These are phyloP conservation scores for Penicillium simplicissimum DNA, from an alignment of 495 filamentous ascomycete genomes.

Conservation along the genomic window DNA sequence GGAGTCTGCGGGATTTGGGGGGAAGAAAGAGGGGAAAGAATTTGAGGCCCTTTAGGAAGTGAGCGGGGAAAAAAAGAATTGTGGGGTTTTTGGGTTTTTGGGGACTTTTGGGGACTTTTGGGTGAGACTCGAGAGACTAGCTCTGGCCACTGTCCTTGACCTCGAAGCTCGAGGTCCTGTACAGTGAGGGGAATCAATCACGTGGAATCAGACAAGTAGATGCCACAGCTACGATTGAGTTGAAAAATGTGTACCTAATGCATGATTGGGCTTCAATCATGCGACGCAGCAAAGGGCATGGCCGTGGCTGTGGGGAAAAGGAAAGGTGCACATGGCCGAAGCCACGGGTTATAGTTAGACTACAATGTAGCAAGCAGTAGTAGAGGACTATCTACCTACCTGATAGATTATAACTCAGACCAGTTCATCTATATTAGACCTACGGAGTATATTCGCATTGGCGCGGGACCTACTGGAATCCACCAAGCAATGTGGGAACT, in stretches of 20 bases:
- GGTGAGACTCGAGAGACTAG: background rate
- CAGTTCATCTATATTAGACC: background rate
- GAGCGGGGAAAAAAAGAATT: constrained; percentile 39
- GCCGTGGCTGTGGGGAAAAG: background rate
- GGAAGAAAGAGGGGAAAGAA: constrained; percentile 33
- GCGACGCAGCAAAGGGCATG: background rate
- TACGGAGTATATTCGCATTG: background rate
- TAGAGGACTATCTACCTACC: background rate
- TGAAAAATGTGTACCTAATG: background rate
- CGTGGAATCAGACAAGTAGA: background rate
- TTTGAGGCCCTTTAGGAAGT: constrained; percentile 23
- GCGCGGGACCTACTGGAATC: background rate
- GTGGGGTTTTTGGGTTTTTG: constrained; percentile 33
- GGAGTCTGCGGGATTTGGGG: constrained; percentile 34
- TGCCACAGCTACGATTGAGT: background rate
- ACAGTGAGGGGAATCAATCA: background rate
- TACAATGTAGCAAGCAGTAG: background rate
- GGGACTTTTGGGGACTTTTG: background rate
- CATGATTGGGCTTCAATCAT: background rate
- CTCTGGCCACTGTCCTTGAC: background rate
- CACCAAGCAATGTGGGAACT: too few relatives aligned
- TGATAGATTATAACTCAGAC: background rate
- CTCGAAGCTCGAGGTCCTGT: too few relatives aligned
- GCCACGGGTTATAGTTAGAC: background rate
- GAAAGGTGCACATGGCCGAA: too few relatives aligned